Percentiles rank a stretch among this genome's conserved stretches.
Evolutionary conservation across 768 basidiomycete genomes (phyloP).

Genomic region (Amanita rubescens): DNA sequence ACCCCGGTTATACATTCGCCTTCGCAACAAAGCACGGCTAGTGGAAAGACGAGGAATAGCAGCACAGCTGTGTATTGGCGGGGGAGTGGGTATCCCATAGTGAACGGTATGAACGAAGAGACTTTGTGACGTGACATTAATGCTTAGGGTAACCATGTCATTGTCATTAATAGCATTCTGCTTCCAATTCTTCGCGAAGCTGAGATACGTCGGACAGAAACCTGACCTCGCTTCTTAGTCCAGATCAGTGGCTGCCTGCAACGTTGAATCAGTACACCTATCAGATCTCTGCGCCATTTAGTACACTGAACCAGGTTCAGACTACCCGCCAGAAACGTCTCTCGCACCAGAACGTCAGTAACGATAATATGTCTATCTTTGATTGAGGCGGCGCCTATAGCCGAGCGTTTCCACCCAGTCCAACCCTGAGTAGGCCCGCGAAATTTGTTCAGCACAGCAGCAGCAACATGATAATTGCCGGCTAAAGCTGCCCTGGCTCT

Average conservation of each 20-base stretch:
- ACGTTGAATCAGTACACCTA: background rate
- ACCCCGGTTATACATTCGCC: conserved; percentile 58
- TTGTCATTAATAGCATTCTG: background rate
- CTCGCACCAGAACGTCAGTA: background rate
- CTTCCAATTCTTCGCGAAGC: background rate
- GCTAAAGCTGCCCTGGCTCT: background rate
- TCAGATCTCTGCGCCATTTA: no score
- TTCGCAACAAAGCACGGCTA: conserved; percentile 53
- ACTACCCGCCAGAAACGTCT: no score
- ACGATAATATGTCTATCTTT: background rate
- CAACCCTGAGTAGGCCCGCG: background rate
- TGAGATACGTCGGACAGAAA: no score
- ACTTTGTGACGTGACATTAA: background rate
- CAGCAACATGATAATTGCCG: no score
- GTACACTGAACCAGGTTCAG: no score
- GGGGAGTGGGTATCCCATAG: conserved; percentile 1
- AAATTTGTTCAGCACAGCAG: background rate
- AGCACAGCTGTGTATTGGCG: conserved; percentile 14
- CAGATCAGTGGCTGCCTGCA: no score
- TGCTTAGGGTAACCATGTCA: background rate
- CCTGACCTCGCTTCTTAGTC: no score
- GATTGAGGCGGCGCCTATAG: background rate
- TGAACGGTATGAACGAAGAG: background rate
- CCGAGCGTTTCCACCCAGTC: background rate
- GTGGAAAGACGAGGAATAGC: conserved; percentile 18